phyloP scores from a whole-genome alignment of 192 early-diverging fungal species.

The Kappamyces sp. region DNA sequence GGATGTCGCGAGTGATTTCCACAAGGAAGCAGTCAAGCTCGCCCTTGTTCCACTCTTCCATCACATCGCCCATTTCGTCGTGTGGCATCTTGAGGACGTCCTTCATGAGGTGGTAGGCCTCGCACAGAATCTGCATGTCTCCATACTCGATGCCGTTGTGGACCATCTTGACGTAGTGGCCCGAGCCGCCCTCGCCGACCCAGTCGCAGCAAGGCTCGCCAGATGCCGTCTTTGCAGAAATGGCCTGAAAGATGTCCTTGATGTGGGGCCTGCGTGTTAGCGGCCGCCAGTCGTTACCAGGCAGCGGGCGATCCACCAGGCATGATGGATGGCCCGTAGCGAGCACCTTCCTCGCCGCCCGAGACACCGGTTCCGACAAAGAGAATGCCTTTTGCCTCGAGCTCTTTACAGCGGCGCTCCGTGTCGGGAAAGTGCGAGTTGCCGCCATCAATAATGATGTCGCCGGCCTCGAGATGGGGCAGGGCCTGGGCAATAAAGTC shows the following conservation, averaged over 20 bases:
- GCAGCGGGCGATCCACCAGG: constrained; percentile 91
- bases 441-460: constrained; percentile 98
- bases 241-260: constrained; percentile 94
- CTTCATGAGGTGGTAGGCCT: constrained; percentile 91
- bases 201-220: constrained; percentile 96
- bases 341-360: constrained; percentile 98
- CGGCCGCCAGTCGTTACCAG: constrained; percentile 50
- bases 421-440: constrained; percentile 99
- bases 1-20: constrained; percentile 91
- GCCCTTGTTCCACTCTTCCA: constrained; percentile 94
- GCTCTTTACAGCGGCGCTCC: constrained; percentile 80
- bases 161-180: constrained; percentile 99
- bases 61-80: constrained; percentile 86
- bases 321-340: constrained; percentile 94
- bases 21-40: constrained; percentile 96
- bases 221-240: constrained; percentile 81
- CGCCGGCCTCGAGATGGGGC: constrained; percentile 77
- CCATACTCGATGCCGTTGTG: constrained; percentile 99
- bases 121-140: constrained; percentile 98
- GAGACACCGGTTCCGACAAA: constrained; percentile 98
- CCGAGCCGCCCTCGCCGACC: constrained; percentile 95
- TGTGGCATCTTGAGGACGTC: constrained; percentile 70
- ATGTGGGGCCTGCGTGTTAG: constrained; percentile 59
- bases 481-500: constrained; percentile 88
- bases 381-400: constrained; percentile 83